These are phyloP conservation scores for Osmanthus fragrans DNA, from an alignment of 257 asterid species.

Conservation along the genomic window DNA sequence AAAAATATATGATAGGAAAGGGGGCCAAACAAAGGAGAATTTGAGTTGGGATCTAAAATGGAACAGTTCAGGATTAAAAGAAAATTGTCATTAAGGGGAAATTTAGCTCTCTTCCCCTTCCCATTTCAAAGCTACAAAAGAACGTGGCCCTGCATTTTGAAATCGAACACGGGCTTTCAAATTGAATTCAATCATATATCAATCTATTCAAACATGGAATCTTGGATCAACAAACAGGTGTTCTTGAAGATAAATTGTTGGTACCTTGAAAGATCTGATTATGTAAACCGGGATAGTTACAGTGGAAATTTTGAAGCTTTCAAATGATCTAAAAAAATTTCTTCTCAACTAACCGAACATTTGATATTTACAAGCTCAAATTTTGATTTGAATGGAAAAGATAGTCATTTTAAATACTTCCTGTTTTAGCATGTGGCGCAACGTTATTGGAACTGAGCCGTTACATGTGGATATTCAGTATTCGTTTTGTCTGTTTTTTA, in stretches of 20 bases:
- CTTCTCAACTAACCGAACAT: not conserved
- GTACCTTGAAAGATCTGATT: not conserved
- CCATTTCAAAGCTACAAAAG: not conserved
- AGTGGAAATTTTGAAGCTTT: not conserved
- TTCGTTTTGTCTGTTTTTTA: slow-evolving; percentile 23
- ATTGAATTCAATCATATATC: not conserved
- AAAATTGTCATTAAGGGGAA: not conserved
- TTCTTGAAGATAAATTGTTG: not conserved
- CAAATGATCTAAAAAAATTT: not conserved
- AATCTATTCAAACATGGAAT: not conserved
- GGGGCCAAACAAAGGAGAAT: too few species aligned
- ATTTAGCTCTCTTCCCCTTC: not conserved
- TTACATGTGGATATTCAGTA: slow-evolving; percentile 9
- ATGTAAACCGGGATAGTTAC: not conserved
- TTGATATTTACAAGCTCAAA: not conserved
- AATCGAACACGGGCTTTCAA: not conserved
- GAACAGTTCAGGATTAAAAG: not conserved
- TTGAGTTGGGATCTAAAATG: not conserved
- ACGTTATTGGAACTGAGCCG: not conserved
- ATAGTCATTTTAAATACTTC: not conserved
- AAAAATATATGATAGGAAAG: too few species aligned
- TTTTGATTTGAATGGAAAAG: not conserved
- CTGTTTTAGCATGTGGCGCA: slow-evolving; percentile 4
- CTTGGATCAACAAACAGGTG: not conserved
- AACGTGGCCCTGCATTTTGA: not conserved